Percentiles rank a stretch among this genome's conserved stretches.
Evolutionary conservation across 768 basidiomycete species (phyloP).

Genomic region (Ramaria sp.): DNA sequence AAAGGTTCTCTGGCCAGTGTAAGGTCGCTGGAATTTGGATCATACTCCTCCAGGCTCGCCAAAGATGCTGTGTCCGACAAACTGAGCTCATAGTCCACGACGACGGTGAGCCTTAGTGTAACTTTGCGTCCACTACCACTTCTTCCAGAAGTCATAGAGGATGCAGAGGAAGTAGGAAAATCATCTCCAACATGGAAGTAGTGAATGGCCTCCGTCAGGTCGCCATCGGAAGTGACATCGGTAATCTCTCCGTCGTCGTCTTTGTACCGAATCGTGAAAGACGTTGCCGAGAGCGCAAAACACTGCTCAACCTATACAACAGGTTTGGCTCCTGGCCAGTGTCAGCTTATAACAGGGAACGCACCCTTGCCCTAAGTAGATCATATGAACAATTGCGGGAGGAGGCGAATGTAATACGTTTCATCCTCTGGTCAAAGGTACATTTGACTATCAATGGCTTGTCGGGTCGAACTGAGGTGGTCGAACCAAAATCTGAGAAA

Average conservation of each 20-base stretch:
- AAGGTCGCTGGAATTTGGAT: conserved; percentile 44
- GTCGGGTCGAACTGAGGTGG: conserved; percentile 41
- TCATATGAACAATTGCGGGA: conserved; percentile 74
- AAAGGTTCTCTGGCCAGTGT: conserved; percentile 34
- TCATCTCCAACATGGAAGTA: conserved; percentile 83
- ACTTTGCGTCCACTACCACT: conserved; percentile 57
- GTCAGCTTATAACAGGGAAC: conserved; percentile 14
- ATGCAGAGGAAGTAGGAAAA: conserved; percentile 54
- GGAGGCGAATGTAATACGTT: conserved; percentile 70
- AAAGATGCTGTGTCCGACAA: conserved; percentile 83
- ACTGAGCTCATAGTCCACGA: conserved; percentile 84
- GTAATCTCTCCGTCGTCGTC: conserved; percentile 82
- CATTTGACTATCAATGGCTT: conserved; percentile 78
- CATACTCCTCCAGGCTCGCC: conserved; percentile 63
- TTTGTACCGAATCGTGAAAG: conserved; percentile 71
- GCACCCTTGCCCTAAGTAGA: conserved; percentile 61
- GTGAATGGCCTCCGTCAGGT: conserved; percentile 77
- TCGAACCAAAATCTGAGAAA: conserved; percentile 8
- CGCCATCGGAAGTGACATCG: conserved; percentile 55
- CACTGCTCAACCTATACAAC: conserved; percentile 66
- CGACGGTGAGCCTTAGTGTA: conserved; percentile 64
- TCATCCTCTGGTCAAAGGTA: conserved; percentile 60
- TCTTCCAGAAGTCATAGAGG: conserved; percentile 58
- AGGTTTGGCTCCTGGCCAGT: conserved; percentile 5
- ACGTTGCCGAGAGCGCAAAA: conserved; percentile 60